Evolutionary conservation across 1,139 yeast species (phyloP), one percentile per base, ranked within the genome.

Genomic region (Nakaseomyces glabratus): DNA sequence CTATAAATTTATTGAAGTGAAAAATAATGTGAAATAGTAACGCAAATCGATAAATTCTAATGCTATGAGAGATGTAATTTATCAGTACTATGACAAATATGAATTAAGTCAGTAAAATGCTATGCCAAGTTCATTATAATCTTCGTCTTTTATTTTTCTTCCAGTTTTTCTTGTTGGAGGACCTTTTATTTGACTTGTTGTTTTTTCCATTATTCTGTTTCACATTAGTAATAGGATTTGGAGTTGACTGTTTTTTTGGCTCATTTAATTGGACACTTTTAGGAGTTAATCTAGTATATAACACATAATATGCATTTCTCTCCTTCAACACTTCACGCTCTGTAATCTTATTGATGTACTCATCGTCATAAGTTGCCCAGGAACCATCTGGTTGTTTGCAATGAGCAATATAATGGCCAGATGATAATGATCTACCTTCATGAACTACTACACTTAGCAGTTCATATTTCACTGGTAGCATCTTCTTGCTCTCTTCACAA

Each of bases 321-420:
- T 85, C 94, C 49, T 73, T 72, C 47, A 85, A 65, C 1, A 85
- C 95, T 35, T 73, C 76, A 37, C 73, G 67, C 52, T 82, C 93
- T 28, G 78, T 69, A 36, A 84, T 75, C 42, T 68, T 69, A 51
- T 82, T 81, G 45, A 85, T 76, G 51, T 78, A 76, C 51, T 90
- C 97, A 54, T 90, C 99, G 56, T 90, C 97, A 57, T 88, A 90
- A 8, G 88, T 80, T 21, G 85, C 78, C 98, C 98, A 90, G 1
- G 79, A 61, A 2, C 85, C 85, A 57, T 84, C 90, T 1, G 96
- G 95, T 56, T 88, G 95, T 43, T 82, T 73, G 53, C 95, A 84
- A 55, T 82, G 86, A 1, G 95, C 81, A 43, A 86, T 73, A 53
- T 90, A 90, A 59, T 90, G 99, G 4, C 99, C 99, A 6, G 93